Conservation (phyloP, 176 grass and related monocot genomes). For the Phragmites australis region DNA sequence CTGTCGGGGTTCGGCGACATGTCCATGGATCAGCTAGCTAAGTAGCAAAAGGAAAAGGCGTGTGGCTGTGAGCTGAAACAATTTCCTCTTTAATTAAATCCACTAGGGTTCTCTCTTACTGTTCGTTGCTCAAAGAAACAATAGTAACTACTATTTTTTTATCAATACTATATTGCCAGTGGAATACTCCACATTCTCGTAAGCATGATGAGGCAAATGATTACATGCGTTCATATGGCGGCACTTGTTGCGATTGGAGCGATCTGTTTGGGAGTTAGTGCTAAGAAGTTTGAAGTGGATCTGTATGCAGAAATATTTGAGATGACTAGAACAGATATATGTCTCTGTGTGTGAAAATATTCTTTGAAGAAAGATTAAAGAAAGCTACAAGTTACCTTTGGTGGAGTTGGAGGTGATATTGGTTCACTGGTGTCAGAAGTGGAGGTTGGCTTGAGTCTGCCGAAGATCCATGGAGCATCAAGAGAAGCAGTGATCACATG, state of each 20-base stretch:
- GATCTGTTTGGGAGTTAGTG: constrained; percentile 48
- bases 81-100: constrained; percentile 32
- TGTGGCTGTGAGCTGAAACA: constrained; percentile 48
- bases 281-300: constrained; percentile 13
- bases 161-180: constrained; percentile 13
- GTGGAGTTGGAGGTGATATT: constrained; percentile 25
- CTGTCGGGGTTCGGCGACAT: constrained; percentile 50
- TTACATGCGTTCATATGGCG: constrained; percentile 20
- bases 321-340: constrained; percentile 2
- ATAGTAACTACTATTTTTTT: neutral
- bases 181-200: neutral
- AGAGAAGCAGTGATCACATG: constrained; percentile 18
- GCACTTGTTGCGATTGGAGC: constrained; percentile 9
- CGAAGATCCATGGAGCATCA: constrained; percentile 21
- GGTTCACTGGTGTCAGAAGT: neutral
- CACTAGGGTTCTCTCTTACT: neutral
- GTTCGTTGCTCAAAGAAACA: neutral
- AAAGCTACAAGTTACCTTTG: constrained; percentile 35
- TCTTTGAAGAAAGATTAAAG: neutral
- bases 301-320: neutral
- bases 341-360: neutral
- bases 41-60: neutral
- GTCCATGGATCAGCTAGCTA: constrained; percentile 50
- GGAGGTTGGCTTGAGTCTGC: constrained; percentile 31
- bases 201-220: constrained; percentile 46